Percentiles rank a stretch among this genome's conserved stretches.
phyloP scores from a whole-genome alignment of 768 basidiomycete genomes.

The Sarcomyxa edulis region DNA sequence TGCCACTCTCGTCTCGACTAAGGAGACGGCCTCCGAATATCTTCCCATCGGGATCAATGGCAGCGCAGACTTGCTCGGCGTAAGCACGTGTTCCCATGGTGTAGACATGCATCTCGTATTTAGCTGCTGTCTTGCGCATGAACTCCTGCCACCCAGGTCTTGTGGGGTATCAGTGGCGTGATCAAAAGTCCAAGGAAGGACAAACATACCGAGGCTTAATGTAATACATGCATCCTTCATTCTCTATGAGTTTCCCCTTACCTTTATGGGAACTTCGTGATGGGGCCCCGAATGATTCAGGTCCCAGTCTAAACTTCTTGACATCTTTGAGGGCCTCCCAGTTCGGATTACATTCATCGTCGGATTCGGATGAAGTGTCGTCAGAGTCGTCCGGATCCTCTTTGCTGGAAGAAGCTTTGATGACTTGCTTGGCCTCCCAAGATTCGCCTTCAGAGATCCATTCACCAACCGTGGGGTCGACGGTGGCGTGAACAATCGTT shows the following conservation, averaged over 20 bases:
- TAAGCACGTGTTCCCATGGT: slow-evolving; percentile 99
- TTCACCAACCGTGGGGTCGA: slow-evolving; percentile 97
- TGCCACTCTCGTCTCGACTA: slow-evolving; percentile 94
- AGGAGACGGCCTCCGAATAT: slow-evolving; percentile 86
- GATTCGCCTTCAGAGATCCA: slow-evolving; percentile 87
- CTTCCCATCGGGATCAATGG: slow-evolving; percentile 85
- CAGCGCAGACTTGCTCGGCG: slow-evolving; percentile 90
- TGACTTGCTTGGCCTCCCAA: slow-evolving; percentile 63
- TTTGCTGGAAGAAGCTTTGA: slow-evolving; percentile 29
- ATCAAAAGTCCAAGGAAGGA: slow-evolving; percentile 7
- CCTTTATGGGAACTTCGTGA: slow-evolving; percentile 30
- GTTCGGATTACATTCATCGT: slow-evolving; percentile 83
- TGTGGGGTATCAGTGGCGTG: slow-evolving; percentile 11
- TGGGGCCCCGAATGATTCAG: slow-evolving; percentile 60
- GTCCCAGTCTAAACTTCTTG: slow-evolving; percentile 79
- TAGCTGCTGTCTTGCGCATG: slow-evolving; percentile 59
- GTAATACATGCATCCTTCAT: slow-evolving; percentile 91
- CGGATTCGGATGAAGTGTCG: slow-evolving; percentile 34
- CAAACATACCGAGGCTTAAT: slow-evolving; percentile 86
- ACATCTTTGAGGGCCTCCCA: slow-evolving; percentile 91
- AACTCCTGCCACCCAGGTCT: slow-evolving; percentile 85
- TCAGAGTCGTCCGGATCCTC: slow-evolving; percentile 29
- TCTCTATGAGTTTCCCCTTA: slow-evolving; percentile 63
- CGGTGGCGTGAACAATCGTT: slow-evolving; percentile 97
- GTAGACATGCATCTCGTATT: slow-evolving; percentile 99